These are phyloP conservation scores for Thelephora ganbajun DNA, from an alignment of 768 basidiomycete genomes.

Conservation along the genomic window DNA sequence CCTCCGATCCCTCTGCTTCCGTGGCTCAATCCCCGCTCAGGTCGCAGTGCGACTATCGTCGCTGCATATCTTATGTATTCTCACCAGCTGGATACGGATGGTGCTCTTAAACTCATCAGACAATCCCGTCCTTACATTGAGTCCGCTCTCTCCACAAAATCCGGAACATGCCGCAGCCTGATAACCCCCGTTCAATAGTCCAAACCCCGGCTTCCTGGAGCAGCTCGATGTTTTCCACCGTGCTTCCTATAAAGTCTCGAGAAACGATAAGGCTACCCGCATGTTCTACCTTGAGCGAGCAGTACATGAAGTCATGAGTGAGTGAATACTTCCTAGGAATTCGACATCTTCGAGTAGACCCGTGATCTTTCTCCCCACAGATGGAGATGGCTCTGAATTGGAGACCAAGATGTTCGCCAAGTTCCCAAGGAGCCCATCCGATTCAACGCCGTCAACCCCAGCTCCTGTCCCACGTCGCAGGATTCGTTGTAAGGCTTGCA, in stretches of 20 bases:
- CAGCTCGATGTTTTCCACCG: constrained; percentile 74
- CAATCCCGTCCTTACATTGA: constrained; percentile 53
- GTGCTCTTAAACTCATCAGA: constrained; percentile 57
- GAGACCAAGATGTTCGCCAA: constrained; percentile 66
- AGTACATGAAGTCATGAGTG: constrained; percentile 67
- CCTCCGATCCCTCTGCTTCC: background rate
- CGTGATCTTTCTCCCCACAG: constrained; percentile 22
- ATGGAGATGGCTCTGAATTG: constrained; percentile 57
- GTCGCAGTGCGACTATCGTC: constrained; percentile 74
- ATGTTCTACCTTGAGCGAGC: constrained; percentile 77
- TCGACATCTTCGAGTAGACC: background rate
- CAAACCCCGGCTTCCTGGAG: constrained; percentile 70
- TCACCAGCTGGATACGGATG: constrained; percentile 35
- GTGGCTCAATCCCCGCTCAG: constrained; percentile 21
- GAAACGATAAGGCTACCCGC: constrained; percentile 54
- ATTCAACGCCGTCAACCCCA: constrained; percentile 48
- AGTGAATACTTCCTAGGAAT: constrained; percentile 18
- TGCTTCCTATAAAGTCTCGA: constrained; percentile 54
- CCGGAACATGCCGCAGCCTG: constrained; percentile 1
- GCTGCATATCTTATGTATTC: constrained; percentile 84
- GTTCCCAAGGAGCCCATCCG: constrained; percentile 50
- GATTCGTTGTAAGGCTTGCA: constrained; percentile 88
- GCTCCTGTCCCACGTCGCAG: constrained; percentile 36
- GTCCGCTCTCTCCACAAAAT: constrained; percentile 28
- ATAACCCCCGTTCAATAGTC: constrained; percentile 28